These are phyloP conservation scores for Cnidoscolus chayamansa DNA, from an alignment of 441 rosid genomes.

Conservation along the genomic window DNA sequence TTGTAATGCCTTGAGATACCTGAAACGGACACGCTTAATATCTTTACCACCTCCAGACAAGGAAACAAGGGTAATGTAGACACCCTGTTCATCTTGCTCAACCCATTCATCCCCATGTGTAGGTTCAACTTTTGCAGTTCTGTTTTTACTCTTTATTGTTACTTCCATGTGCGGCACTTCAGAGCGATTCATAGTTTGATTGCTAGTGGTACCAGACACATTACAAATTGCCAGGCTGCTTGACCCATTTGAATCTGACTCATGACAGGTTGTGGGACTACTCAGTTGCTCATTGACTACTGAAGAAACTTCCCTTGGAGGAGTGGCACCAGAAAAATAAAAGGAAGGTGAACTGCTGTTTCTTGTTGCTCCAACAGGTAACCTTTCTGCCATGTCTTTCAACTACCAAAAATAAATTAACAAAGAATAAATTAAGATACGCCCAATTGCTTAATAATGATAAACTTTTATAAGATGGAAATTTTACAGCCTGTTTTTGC, in stretches of 20 bases:
- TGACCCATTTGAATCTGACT: slow-evolving; percentile 48
- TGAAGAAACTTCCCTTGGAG: slow-evolving; percentile 49
- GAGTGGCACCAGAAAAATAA: slow-evolving; percentile 48
- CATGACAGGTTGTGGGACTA: slow-evolving; percentile 45
- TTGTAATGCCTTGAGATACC: slow-evolving; percentile 39
- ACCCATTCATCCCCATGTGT: slow-evolving; percentile 79
- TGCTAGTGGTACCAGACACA: slow-evolving; percentile 43
- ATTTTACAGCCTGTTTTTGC: not conserved
- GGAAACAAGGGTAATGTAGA: slow-evolving; percentile 85
- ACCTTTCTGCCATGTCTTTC: slow-evolving; percentile 90
- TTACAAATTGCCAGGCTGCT: slow-evolving; percentile 47
- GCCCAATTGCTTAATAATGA: not conserved
- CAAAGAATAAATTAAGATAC: not conserved
- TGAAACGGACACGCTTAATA: slow-evolving; percentile 97
- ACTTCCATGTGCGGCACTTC: slow-evolving; percentile 51
- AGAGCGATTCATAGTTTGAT: slow-evolving; percentile 34
- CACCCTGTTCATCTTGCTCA: slow-evolving; percentile 98
- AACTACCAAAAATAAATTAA: slow-evolving; percentile 36
- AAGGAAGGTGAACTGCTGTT: slow-evolving; percentile 55
- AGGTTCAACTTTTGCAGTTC: slow-evolving; percentile 61
- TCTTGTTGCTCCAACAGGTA: slow-evolving; percentile 67
- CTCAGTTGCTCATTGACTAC: slow-evolving; percentile 45
- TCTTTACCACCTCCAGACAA: slow-evolving; percentile 76
- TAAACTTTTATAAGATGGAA: not conserved
- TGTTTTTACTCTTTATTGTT: slow-evolving; percentile 44